These are phyloP conservation scores for Bruguiera parviflora DNA, from an alignment of 345 rosid genomes.

Conservation along the genomic window DNA sequence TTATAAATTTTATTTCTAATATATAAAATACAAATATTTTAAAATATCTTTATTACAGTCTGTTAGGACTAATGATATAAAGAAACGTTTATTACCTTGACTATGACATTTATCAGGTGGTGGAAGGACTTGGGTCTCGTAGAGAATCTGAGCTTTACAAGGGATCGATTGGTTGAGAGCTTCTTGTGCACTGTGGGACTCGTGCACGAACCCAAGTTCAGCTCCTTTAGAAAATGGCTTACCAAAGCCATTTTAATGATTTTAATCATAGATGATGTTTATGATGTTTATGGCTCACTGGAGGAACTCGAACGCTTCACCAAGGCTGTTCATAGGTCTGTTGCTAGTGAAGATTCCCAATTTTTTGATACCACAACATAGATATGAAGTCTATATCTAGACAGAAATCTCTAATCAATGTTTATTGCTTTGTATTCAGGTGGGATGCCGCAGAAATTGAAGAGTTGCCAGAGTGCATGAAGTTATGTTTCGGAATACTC, in stretches of 20 bases:
- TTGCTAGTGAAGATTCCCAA: neutral
- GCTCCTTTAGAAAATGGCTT: slow-evolving; percentile 38
- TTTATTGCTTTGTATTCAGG: slow-evolving; percentile 17
- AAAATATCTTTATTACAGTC: neutral
- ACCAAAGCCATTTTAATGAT: slow-evolving; percentile 40
- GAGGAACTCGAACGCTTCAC: slow-evolving; percentile 48
- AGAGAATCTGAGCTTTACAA: slow-evolving; percentile 35
- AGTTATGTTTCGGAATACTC: slow-evolving; percentile 39
- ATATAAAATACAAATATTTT: neutral
- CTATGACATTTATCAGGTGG: slow-evolving; percentile 36
- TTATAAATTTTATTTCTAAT: no score
- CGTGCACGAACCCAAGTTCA: slow-evolving; percentile 24
- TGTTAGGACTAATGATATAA: no score
- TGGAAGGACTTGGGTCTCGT: slow-evolving; percentile 43
- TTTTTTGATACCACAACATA: neutral
- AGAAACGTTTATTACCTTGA: neutral
- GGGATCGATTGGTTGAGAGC: slow-evolving; percentile 50
- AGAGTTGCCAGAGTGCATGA: slow-evolving; percentile 45
- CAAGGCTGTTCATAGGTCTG: slow-evolving; percentile 37
- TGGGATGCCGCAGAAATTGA: slow-evolving; percentile 33
- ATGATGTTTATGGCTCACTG: slow-evolving; percentile 49
- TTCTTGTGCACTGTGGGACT: slow-evolving; percentile 48
- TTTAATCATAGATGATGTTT: slow-evolving; percentile 46
- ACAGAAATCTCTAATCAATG: no score
- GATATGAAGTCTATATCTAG: no score